Percentiles rank a stretch among this genome's conserved stretches.
Conservation (phyloP, 2,329 filamentous ascomycete species). For the Cephalotrichum gorgonifer region DNA sequence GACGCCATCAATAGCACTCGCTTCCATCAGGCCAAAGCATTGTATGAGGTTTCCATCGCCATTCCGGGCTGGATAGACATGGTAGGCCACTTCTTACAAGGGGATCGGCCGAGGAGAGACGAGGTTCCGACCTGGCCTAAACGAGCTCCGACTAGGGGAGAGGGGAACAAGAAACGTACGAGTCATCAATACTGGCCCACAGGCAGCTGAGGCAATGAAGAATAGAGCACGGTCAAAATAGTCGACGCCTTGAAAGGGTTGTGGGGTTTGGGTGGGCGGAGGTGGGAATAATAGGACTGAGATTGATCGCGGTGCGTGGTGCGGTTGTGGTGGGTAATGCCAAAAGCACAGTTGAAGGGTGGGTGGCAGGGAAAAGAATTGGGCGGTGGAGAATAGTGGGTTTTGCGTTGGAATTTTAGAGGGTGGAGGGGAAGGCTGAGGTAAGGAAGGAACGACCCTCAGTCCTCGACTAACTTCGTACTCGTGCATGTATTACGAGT, state of each 20-base stretch:
- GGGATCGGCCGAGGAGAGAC: neutral
- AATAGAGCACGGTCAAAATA: neutral
- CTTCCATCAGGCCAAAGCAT: slow-evolving; percentile 1
- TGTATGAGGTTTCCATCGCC: neutral
- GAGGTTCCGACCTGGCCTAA: neutral
- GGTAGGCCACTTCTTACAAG: neutral
- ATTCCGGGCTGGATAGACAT: neutral
- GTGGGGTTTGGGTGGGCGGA: slow-evolving; percentile 2
- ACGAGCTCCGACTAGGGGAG: neutral
- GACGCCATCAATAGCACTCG: slow-evolving; percentile 2
- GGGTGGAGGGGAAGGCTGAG: slow-evolving; percentile 12
- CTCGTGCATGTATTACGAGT: no score
- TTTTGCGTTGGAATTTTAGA: slow-evolving; percentile 12
- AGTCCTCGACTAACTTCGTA: no score
- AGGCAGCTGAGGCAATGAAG: slow-evolving; percentile 18
- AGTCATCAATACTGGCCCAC: slow-evolving; percentile 32
- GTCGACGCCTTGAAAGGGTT: slow-evolving; percentile 5
- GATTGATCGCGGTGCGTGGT: slow-evolving; percentile 2
- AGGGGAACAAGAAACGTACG: slow-evolving; percentile 28
- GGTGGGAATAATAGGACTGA: slow-evolving; percentile 5
- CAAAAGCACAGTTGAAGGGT: slow-evolving; percentile 6
- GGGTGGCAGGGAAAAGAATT: slow-evolving; percentile 7
- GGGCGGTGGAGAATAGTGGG: slow-evolving; percentile 9
- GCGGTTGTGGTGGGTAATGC: slow-evolving; percentile 4
- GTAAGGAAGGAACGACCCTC: slow-evolving; percentile 29